Evolutionary conservation across 2,329 filamentous ascomycete genomes (phyloP), one percentile per base, ranked within the genome.

Genomic region (Shiraia sp.): DNA sequence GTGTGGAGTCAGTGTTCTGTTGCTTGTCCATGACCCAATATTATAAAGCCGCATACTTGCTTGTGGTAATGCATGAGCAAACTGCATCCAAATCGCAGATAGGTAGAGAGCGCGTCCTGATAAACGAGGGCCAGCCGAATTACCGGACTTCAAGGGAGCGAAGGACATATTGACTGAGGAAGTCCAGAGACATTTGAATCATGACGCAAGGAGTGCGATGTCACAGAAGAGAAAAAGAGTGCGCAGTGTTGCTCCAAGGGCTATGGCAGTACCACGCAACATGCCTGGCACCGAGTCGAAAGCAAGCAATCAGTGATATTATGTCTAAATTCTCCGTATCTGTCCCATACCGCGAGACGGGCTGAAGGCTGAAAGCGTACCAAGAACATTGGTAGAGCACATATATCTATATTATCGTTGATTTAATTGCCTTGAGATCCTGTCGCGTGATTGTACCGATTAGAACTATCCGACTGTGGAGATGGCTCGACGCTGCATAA

Each of bases 361-460:
- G 57, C 49, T 51, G 51, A 45, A 54, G 52, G 48, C 32, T 43
- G 42, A 42, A 48, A 32, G 17, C 36, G 50, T 35, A 52, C 46
- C n/a, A 53, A 46, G 53, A 51, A 43, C 32, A 45, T 32, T 38
- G 37, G 49, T 53, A 51, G 41, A 55, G 48, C 49, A 40, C 49
- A 57, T 53, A 38, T 61, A 58, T 47, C 44, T 64, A 64, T 30
- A 65, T 65, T 66, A 47, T 45, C 32, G 33, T 65, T 63, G 47
- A 63, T 66, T 63, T 57, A 47, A 42, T 42, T 40, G 33, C 40
- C 47, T 53, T 49, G 47, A 46, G 44, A 45, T 35, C 44, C 50
- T 55, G 37, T 47, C 45, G 39, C 45, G 40, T 36, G 26, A 25
- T 48, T 36, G 40, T 55, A 49, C 55, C 52, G 47, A 59, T 60